Base-by-base conservation (phyloP, 441 rosid genomes). In the Euphorbia celastroides region DNA sequence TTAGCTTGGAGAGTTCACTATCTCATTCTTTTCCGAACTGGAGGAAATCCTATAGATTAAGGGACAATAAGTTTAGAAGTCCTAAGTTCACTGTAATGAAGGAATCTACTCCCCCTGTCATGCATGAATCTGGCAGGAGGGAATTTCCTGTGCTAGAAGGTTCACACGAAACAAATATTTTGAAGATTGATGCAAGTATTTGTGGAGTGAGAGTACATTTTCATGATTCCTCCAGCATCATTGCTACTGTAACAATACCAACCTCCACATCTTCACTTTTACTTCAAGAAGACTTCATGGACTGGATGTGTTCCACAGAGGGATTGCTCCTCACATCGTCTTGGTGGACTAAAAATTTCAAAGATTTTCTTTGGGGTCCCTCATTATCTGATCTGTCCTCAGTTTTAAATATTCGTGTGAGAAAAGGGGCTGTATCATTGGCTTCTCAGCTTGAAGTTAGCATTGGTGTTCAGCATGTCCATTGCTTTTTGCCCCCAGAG, bases 381-480 rank as follows among this genome's bases (percentile, higher is more conserved):
- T 77, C 83, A 16, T 70, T 75, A 51, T 68, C 86, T 56, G 73
- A 82, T 71, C 77, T 83, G 38, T 72, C 88, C 44, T 92, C 97
- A 7, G 78, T 87, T 71, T 62, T 94, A 77, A 89, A 92, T 70
- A 59, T 94, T 67, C 85, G 88, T 57, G 77, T 90, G 66, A 84
- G 81, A 79, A 87, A 78, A 75, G 83, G 76, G 71, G 69, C 69
- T 71, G 81, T 72, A 67, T 70, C 78, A 56, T 72, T 72, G 70
- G 60, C 77, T 79, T 80, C 91, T 27, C 80, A 79, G 73, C 76
- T 88, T 77, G 96, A 94, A 83, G 82, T 94, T 71, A 88, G 92
- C 80, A 74, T 90, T 62, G 92, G 97, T 61, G 72, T 94, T 80
- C 98, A 94, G 78, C 96, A 90, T 79, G 79, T 87, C 22, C 82